A percentile compares a stretch with the other conserved stretches of the same genome.
These are phyloP conservation scores for Geranium rotundifolium DNA, from an alignment of 345 rosid genomes.

Conservation along the genomic window DNA sequence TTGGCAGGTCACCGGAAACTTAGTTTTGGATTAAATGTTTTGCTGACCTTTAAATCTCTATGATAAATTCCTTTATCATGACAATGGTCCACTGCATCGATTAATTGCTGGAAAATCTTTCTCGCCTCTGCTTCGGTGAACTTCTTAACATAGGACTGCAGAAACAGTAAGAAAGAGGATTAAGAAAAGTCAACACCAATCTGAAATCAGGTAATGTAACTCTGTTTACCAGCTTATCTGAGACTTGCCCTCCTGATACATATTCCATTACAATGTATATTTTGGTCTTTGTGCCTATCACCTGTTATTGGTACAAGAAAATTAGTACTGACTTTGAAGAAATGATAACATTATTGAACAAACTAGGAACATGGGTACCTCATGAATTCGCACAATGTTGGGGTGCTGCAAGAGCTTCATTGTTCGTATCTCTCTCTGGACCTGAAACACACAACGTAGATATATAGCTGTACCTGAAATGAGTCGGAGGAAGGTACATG, in stretches of 20 bases:
- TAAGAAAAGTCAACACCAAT: not conserved
- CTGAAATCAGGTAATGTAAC: too few relatives aligned
- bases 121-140: slow-evolving; percentile 65
- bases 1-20: not conserved
- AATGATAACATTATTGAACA: not conserved
- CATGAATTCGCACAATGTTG: slow-evolving; percentile 61
- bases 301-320: slow-evolving; percentile 27
- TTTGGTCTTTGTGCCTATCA: slow-evolving; percentile 74
- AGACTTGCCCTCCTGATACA: slow-evolving; percentile 72
- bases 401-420: slow-evolving; percentile 91
- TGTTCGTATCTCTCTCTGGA: slow-evolving; percentile 65
- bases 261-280: slow-evolving; percentile 88
- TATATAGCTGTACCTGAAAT: not conserved
- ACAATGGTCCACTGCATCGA: slow-evolving; percentile 83
- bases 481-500: too few relatives aligned
- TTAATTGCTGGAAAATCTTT: slow-evolving; percentile 68
- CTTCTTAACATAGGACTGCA: slow-evolving; percentile 41
- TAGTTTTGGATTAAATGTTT: not conserved
- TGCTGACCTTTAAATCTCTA: slow-evolving; percentile 67
- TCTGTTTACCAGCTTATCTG: slow-evolving; percentile 59
- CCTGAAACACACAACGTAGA: slow-evolving; percentile 25
- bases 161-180: slow-evolving; percentile 3
- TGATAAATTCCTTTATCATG: slow-evolving; percentile 82
- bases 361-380: slow-evolving; percentile 26
- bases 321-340: not conserved